A percentile compares a stretch with the other conserved stretches of the same genome.
These are phyloP conservation scores for Mucor piriformis DNA, from an alignment of 371 early-diverging fungal species.

Conservation along the genomic window DNA sequence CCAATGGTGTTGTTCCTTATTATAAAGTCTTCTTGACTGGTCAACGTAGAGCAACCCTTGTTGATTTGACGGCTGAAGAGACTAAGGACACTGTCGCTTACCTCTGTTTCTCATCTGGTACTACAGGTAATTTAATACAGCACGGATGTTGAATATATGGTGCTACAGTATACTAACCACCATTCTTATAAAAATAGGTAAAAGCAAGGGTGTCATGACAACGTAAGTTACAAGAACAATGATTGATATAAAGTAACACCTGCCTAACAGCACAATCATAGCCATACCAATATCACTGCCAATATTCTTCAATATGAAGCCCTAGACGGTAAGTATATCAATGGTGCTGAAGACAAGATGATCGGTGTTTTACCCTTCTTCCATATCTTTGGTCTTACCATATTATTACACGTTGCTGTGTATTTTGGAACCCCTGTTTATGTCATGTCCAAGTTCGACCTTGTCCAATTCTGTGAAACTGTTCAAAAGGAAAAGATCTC, in stretches of 20 bases:
- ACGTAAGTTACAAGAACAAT: constrained; percentile 41
- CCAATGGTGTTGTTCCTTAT: constrained; percentile 44
- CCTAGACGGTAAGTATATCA: constrained; percentile 25
- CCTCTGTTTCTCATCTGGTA: constrained; percentile 85
- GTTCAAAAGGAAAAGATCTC: constrained; percentile 65
- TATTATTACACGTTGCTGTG: constrained; percentile 25
- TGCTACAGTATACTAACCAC: neutral
- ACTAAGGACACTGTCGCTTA: constrained; percentile 52
- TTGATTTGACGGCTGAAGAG: constrained; percentile 27
- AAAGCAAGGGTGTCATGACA: constrained; percentile 79
- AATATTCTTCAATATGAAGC: constrained; percentile 64
- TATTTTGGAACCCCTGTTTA: constrained; percentile 46
- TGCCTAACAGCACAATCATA: too few species aligned
- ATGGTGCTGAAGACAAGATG: constrained; percentile 17
- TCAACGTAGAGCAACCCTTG: constrained; percentile 23
- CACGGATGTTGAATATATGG: neutral
- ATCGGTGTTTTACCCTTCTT: constrained; percentile 79
- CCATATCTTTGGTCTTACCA: constrained; percentile 62
- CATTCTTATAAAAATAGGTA: constrained; percentile 29
- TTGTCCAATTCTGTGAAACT: constrained; percentile 55
- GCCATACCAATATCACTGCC: constrained; percentile 75
- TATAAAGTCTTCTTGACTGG: constrained; percentile 13
- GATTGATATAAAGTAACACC: too few species aligned
- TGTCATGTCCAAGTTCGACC: constrained; percentile 72
- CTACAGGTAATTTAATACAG: constrained; percentile 59